phyloP scores from a whole-genome alignment of 2,329 filamentous ascomycete genomes.

The Cercospora janseana region DNA sequence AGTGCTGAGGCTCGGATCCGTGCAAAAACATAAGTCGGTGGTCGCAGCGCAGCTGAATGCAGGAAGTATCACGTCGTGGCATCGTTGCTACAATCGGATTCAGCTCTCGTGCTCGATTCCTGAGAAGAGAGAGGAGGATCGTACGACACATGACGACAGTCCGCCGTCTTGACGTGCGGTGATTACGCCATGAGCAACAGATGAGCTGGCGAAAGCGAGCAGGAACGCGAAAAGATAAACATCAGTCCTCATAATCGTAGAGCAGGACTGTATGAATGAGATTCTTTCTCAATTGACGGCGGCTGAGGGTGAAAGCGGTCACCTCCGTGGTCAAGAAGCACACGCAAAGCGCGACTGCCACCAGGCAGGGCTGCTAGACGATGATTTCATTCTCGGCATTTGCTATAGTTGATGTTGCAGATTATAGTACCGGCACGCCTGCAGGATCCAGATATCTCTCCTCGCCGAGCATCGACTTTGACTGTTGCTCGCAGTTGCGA shows the following conservation, averaged over 20 bases:
- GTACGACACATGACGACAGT: slow-evolving; percentile 12
- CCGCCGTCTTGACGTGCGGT: neutral
- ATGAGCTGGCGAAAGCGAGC: neutral
- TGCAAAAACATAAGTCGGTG: slow-evolving; percentile 9
- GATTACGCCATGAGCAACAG: neutral
- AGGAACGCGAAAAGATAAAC: neutral
- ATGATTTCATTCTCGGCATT: neutral
- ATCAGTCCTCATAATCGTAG: neutral
- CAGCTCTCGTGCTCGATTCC: neutral
- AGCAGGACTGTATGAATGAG: neutral
- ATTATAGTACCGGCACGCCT: neutral
- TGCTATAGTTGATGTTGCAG: neutral
- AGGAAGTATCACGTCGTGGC: slow-evolving; percentile 10
- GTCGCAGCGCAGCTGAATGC: slow-evolving; percentile 2
- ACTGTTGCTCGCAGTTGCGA: neutral
- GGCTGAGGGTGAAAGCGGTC: no score
- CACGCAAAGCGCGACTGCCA: no score
- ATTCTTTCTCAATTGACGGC: no score
- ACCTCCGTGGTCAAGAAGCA: no score
- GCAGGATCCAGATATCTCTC: neutral
- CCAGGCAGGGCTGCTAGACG: no score
- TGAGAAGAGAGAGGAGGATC: neutral
- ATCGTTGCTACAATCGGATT: slow-evolving; percentile 8
- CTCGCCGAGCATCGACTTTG: neutral
- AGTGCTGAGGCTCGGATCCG: neutral